phyloP scores from a whole-genome alignment of 2,329 filamentous ascomycete genomes.

The Apiospora aurea region DNA sequence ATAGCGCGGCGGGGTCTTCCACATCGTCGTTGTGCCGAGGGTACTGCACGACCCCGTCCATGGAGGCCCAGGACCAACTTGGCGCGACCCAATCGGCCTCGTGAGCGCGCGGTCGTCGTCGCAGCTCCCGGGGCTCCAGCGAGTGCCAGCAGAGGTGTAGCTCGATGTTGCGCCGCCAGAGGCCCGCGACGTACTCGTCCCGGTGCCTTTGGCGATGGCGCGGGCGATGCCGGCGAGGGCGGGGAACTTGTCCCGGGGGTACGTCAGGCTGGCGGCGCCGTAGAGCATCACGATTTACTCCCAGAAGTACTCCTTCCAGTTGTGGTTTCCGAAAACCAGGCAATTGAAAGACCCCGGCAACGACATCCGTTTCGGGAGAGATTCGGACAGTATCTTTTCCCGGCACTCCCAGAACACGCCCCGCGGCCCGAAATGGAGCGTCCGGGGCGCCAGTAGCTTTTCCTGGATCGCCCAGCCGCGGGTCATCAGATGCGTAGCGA shows the following conservation, averaged over 20 bases:
- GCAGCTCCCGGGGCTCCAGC: no score
- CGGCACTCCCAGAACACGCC: constrained; percentile 24
- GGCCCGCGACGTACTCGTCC: constrained; percentile 20
- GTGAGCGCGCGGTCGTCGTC: background rate
- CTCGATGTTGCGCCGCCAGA: constrained; percentile 5
- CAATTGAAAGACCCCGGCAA: background rate
- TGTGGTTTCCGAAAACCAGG: background rate
- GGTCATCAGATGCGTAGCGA: background rate
- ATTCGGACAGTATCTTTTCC: constrained; percentile 1
- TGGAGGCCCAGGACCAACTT: constrained; percentile 20
- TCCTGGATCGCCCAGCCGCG: constrained; percentile 15
- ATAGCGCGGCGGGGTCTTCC: background rate
- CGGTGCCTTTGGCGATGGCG: background rate
- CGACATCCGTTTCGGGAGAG: background rate
- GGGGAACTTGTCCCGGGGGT: background rate
- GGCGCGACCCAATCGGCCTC: background rate
- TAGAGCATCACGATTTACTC: background rate
- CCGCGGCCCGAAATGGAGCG: background rate
- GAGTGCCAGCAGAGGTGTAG: constrained; percentile 12
- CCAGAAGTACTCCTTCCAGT: constrained; percentile 1
- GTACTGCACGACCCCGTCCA: background rate
- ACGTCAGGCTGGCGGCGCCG: background rate
- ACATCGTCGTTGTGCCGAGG: background rate
- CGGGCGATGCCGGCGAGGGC: constrained; percentile 22
- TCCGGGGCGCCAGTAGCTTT: background rate